A percentile compares a stretch with the other conserved stretches of the same genome.
Conservation (phyloP, 192 early-diverging fungal genomes). For the Umbelopsis ramanniana region DNA sequence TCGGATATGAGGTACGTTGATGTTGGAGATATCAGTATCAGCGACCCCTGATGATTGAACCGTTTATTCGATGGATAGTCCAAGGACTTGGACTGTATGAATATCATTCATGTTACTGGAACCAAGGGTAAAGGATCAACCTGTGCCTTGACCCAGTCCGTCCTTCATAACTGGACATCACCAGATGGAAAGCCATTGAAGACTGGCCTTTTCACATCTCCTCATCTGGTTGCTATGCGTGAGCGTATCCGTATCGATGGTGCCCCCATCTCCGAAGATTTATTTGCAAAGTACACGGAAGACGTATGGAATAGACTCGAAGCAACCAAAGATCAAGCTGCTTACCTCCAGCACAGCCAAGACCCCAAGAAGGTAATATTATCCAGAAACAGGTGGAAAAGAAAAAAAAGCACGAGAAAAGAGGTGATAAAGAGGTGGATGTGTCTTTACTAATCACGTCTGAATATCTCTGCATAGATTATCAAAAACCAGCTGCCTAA, state of each 20-base stretch:
- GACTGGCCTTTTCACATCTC: constrained; percentile 89
- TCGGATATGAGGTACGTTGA: constrained; percentile 73
- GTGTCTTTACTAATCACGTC: too few relatives aligned
- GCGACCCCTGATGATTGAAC: constrained; percentile 33
- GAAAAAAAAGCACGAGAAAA: too few relatives aligned
- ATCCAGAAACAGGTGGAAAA: too few relatives aligned
- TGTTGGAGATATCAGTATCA: background rate
- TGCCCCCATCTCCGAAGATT: constrained; percentile 67
- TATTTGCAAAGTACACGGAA: constrained; percentile 88
- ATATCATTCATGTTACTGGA: constrained; percentile 81
- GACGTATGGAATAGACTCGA: constrained; percentile 81
- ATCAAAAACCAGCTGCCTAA: constrained; percentile 24
- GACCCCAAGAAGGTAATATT: constrained; percentile 35
- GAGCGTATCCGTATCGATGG: constrained; percentile 96
- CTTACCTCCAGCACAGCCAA: constrained; percentile 34
- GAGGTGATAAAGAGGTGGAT: too few relatives aligned
- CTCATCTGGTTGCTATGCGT: constrained; percentile 89
- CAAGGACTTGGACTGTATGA: constrained; percentile 73
- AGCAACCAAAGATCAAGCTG: constrained; percentile 49
- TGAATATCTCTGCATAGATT: background rate
- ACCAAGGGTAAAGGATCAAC: constrained; percentile 92
- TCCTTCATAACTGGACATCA: constrained; percentile 57
- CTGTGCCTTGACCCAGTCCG: constrained; percentile 79
- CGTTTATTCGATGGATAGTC: constrained; percentile 40
- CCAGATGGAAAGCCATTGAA: constrained; percentile 35